A percentile compares a stretch with the other conserved stretches of the same genome.
phyloP scores from a whole-genome alignment of 257 asterid species.

The Paulownia fortunei region DNA sequence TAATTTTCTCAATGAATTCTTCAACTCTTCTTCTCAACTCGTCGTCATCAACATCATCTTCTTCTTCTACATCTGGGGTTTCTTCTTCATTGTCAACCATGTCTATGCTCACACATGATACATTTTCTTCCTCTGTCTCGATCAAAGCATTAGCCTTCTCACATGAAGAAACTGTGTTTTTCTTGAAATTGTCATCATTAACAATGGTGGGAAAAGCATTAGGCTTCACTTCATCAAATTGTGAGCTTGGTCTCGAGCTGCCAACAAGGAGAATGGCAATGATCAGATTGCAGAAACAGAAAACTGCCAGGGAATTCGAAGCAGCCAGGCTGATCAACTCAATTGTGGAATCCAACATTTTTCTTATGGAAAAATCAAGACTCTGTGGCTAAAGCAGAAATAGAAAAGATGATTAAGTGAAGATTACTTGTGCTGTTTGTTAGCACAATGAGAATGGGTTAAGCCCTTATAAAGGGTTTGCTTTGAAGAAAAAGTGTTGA shows the following conservation, averaged over 20 bases:
- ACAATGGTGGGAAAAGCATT: background rate
- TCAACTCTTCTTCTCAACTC: slow-evolving; percentile 61
- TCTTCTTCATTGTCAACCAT: slow-evolving; percentile 30
- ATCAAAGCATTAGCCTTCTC: slow-evolving; percentile 18
- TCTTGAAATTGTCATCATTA: background rate
- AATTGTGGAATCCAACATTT: slow-evolving; percentile 51
- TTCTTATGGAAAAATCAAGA: background rate
- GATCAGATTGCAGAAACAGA: slow-evolving; percentile 76
- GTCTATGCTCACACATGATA: slow-evolving; percentile 30
- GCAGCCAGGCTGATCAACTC: slow-evolving; percentile 60
- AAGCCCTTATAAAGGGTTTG: slow-evolving; percentile 33
- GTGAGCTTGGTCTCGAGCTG: slow-evolving; percentile 35
- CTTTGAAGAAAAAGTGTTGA: slow-evolving; percentile 31
- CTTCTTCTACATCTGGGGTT: background rate
- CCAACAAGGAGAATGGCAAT: slow-evolving; percentile 58
- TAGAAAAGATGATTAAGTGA: background rate
- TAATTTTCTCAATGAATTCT: slow-evolving; percentile 57
- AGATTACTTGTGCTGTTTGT: slow-evolving; percentile 20
- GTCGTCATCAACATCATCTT: slow-evolving; percentile 38
- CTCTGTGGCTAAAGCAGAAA: background rate
- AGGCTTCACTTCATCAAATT: slow-evolving; percentile 14
- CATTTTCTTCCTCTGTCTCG: slow-evolving; percentile 21
- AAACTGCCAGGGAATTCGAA: slow-evolving; percentile 61
- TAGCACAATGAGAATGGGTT: background rate
- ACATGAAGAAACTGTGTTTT: background rate